Evolutionary conservation across 176 grass and related monocot species (phyloP).

Genomic region (Themeda triandra): DNA sequence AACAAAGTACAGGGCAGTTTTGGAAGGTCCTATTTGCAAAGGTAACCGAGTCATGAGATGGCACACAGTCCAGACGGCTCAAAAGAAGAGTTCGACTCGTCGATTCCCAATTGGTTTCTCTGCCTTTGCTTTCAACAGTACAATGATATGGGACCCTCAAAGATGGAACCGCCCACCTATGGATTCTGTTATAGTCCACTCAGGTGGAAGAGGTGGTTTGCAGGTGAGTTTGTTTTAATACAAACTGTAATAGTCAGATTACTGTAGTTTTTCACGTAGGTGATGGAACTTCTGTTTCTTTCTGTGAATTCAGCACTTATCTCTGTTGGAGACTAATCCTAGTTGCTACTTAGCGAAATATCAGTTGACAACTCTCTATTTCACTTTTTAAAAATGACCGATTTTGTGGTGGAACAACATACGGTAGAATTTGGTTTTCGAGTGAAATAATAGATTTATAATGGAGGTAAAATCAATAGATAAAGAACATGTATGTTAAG

Average conservation of each 20-base stretch:
- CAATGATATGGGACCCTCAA: constrained; percentile 86
- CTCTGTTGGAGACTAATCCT: neutral
- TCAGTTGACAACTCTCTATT: constrained; percentile 2
- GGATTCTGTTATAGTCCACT: constrained; percentile 70
- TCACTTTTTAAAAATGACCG: neutral
- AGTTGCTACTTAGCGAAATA: neutral
- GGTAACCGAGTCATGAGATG: constrained; percentile 75
- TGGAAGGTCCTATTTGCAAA: constrained; percentile 93
- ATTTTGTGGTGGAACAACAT: neutral
- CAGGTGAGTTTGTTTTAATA: constrained; percentile 53
- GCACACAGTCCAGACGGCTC: constrained; percentile 38
- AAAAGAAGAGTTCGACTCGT: constrained; percentile 38
- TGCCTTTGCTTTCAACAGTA: constrained; percentile 88
- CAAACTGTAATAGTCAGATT: neutral
- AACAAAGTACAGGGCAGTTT: constrained; percentile 45
- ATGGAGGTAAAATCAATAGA: neutral
- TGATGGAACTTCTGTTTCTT: neutral
- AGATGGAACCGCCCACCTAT: constrained; percentile 65
- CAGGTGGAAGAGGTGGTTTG: constrained; percentile 56
- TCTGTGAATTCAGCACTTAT: neutral
- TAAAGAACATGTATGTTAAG: neutral
- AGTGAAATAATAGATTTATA: neutral
- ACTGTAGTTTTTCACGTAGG: neutral
- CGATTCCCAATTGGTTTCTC: constrained; percentile 69
- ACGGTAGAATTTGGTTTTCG: neutral